Percentiles rank a stretch among this genome's conserved stretches.
These are phyloP conservation scores for Zizania palustris DNA, from an alignment of 202 grass and related monocot genomes.

Conservation along the genomic window DNA sequence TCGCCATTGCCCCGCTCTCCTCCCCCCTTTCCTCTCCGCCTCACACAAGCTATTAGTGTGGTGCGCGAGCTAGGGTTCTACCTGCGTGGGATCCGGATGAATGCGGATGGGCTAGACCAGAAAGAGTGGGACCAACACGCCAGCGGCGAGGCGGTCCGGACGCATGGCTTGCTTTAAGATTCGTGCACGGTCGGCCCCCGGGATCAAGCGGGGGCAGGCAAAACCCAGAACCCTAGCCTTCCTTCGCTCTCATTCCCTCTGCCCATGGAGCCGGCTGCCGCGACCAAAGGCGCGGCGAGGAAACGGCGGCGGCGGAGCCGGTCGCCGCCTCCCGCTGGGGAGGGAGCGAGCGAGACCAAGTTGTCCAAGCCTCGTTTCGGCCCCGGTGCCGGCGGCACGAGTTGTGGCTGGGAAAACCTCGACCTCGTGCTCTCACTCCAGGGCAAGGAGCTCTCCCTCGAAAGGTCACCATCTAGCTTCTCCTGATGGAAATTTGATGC, in stretches of 20 bases:
- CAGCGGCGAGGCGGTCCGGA: background rate
- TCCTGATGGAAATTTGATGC: constrained; percentile 6
- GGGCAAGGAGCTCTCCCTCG: constrained; percentile 65
- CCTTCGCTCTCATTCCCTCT: background rate
- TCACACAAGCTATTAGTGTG: background rate
- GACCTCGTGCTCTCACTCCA: constrained; percentile 84
- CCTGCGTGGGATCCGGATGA: background rate
- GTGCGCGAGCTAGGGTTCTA: constrained; percentile 54
- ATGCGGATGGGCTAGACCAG: background rate
- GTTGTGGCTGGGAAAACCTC: constrained; percentile 62
- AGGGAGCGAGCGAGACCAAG: constrained; percentile 11
- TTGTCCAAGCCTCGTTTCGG: constrained; percentile 11
- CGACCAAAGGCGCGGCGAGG: constrained; percentile 19
- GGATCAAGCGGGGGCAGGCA: background rate
- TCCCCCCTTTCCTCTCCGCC: background rate
- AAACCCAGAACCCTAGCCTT: constrained; percentile 64
- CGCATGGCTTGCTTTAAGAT: constrained; percentile 11
- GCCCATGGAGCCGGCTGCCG: constrained; percentile 38
- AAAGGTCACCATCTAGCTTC: constrained; percentile 49
- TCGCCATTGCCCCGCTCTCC: constrained; percentile 43
- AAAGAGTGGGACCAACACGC: background rate
- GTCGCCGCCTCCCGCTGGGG: constrained; percentile 22
- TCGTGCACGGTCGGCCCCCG: background rate
- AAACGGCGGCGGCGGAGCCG: constrained; percentile 50
- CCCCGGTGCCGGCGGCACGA: constrained; percentile 1